These are phyloP conservation scores for Citrus trifoliata DNA, from an alignment of 345 rosid species.

Conservation along the genomic window DNA sequence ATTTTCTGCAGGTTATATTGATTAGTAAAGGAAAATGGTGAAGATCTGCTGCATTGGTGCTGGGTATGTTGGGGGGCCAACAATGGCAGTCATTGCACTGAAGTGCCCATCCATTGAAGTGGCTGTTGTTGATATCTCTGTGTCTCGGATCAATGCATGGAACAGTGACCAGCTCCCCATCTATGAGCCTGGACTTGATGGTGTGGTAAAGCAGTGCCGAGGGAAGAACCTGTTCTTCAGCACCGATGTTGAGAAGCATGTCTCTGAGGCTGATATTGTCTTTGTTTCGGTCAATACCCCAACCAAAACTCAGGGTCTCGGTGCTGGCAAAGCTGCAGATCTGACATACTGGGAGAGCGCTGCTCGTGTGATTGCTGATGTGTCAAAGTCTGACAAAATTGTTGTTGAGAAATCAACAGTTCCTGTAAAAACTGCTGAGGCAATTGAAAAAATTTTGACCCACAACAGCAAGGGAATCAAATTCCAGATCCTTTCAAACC, in stretches of 20 bases:
- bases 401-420: constrained; percentile 95
- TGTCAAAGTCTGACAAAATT: constrained; percentile 79
- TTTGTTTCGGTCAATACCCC: constrained; percentile 94
- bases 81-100: constrained; percentile 93
- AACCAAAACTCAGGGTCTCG: constrained; percentile 83
- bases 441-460: constrained; percentile 83
- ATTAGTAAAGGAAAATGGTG: constrained; percentile 58
- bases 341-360: constrained; percentile 98
- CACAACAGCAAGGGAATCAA: constrained; percentile 95
- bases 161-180: constrained; percentile 88
- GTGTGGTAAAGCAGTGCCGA: constrained; percentile 74
- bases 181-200: constrained; percentile 91
- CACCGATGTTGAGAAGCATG: constrained; percentile 86
- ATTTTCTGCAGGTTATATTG: constrained; percentile 11
- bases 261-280: constrained; percentile 77
- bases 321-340: constrained; percentile 96
- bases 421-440: constrained; percentile 94
- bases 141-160: constrained; percentile 75
- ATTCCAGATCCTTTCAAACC: constrained; percentile 91
- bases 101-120: constrained; percentile 89
- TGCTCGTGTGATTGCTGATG: constrained; percentile 91
- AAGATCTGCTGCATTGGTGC: constrained; percentile 98
- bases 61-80: constrained; percentile 95
- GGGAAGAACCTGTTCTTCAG: constrained; percentile 92
- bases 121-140: constrained; percentile 86